Evolutionary conservation across 306 rosid genomes (phyloP), one percentile per base, ranked within the genome.

Genomic region (Cucumis melo): DNA sequence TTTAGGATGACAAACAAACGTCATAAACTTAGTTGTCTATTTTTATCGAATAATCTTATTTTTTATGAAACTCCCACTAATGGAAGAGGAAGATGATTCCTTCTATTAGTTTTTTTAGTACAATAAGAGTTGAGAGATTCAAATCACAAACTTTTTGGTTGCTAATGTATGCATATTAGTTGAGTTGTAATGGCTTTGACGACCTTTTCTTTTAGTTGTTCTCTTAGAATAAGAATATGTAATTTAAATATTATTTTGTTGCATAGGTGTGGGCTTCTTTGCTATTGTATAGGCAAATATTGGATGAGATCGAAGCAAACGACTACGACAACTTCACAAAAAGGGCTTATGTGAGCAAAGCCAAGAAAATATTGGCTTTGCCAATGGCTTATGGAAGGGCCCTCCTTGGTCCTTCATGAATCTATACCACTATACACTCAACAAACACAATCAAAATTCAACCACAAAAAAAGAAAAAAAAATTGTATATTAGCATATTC

Each of bases 281-380:
- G 86, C 79, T 87, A 36, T 65, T 91, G 24, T 91, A 91, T 78
- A 82, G 95, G 8, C 87, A 82, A 78, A 91, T 91, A 82, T 82
- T 91, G 84, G 95, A 91, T 16, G 97, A 91, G 83, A 87, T 91
- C 27, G 97, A 91, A 84, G 92, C 90, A 10, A 91, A 91, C 73
- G 95, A 89, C 75, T 91, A 85, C 83, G 86, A 91, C 83, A 91
- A 82, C 84, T 91, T 89, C 83, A 88, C 97, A 1, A 78, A 74
- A 74, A 87, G 95, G 77, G 95, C 97, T 12, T 88, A 85, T 83
- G 97, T 91, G 67, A 63, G 95, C 88, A 91, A 91, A 79, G 80
- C 81, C 64, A 91, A 91, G 88, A 91, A 91, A 82, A 59, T 91
- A 13, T 80, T 89, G 65, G 82, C 85, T 27, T 82, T 91, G 72